Base-by-base conservation (phyloP, 1,284 basidiomycete species). In the Ustilago loliicola region DNA sequence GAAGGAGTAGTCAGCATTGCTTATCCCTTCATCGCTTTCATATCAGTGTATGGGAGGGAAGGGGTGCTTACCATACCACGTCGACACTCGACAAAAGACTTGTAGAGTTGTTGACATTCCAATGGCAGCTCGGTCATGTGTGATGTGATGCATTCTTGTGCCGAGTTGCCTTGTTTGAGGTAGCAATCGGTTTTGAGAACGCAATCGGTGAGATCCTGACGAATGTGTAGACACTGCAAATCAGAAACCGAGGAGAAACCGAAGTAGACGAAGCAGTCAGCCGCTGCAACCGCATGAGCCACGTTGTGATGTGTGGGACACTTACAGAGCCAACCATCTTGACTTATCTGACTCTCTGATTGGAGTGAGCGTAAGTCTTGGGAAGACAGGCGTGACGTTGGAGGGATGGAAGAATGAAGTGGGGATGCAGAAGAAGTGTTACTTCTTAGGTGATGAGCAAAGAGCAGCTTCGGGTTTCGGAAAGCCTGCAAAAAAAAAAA, bases 31-130 rank as follows among this genome's bases (percentile, higher is more conserved):
- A 45, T 51, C 48, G 9, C 13, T 38, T 15, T 15, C 3, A 10
- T 10, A 15, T 15, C 17, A 38, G 36, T 11, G 36, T 38, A 23
- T 23, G 27, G 25, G 15, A 25, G 40, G 21, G 4, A 47, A 36
- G n/a, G 8, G 21, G 42, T n/a, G 32, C 77, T 70, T 65, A 81
- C 77, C 77, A 82, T 72, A 8, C 79, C 80, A 21, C 80, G 71
- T 21, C 80, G 50, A 45, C 80, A 82, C 38, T 74, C 72, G 34
- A 82, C 80, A 59, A 72, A 82, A 19, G 63, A 70, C 72, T 80
- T 81, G 74, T 82, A 82, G 23, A 82, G 58, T 25, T 77, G 67
- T 51, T 80, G 79, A 48, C 80, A 82, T 45, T 81, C 80, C n/a
- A 67, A 17, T 47, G 80, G 80, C 59, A 82, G 34, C 23, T 79